Evolutionary conservation across 495 filamentous ascomycete genomes (phyloP).

Genomic region (Annulohypoxylon maeteangense): DNA sequence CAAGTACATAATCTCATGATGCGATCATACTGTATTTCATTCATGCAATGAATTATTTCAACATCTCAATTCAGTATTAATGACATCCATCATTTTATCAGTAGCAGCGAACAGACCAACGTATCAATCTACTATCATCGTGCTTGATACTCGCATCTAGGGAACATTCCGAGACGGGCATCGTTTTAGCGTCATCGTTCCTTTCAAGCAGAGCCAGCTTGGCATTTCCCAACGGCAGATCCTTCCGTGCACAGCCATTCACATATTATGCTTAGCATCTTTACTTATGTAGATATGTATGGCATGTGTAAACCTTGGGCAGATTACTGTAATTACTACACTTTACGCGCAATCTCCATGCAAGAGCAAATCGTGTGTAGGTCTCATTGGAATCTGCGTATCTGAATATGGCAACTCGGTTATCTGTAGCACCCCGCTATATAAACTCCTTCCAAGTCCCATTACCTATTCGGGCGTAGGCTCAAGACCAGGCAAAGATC

Average conservation of each 20-base stretch:
- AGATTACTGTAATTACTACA: constrained; percentile 39
- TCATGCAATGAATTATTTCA: not conserved
- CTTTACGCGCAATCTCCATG: constrained; percentile 30
- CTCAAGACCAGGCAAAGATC: not conserved
- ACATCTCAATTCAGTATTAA: not conserved
- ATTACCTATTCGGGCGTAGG: constrained; percentile 15
- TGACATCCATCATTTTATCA: not conserved
- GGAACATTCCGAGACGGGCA: constrained; percentile 38
- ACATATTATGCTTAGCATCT: not conserved
- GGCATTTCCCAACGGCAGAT: constrained; percentile 19
- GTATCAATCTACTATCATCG: not conserved
- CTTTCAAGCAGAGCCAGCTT: constrained; percentile 33
- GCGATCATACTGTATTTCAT: not conserved
- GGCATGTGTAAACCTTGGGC: not conserved
- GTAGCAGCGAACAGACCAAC: not conserved
- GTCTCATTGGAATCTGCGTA: constrained; percentile 17
- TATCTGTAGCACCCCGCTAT: constrained; percentile 27
- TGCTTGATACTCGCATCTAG: constrained; percentile 10
- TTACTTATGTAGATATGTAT: not conserved
- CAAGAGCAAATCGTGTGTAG: constrained; percentile 4
- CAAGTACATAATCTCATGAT: not conserved
- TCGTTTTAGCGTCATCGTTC: constrained; percentile 35
- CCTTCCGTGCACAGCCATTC: constrained; percentile 32
- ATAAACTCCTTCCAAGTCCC: constrained; percentile 13
- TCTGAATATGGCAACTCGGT: constrained; percentile 23